These are phyloP conservation scores for Inga leiocalycina DNA, from an alignment of 306 rosid genomes.

Conservation along the genomic window DNA sequence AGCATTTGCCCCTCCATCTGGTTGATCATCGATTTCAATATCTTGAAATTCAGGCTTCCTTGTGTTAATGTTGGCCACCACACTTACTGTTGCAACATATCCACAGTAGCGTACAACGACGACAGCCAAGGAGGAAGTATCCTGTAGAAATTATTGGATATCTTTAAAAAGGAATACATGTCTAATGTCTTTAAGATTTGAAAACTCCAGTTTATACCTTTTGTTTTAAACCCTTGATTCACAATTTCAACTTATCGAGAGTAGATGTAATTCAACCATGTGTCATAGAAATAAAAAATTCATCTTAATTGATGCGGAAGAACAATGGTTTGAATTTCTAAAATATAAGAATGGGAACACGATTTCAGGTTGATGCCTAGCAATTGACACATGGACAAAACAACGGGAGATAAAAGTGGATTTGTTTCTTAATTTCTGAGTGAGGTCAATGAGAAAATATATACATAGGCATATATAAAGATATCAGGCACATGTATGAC, in stretches of 20 bases:
- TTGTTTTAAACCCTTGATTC: slow-evolving; percentile 6
- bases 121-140: slow-evolving; percentile 67
- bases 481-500: slow-evolving; percentile 27
- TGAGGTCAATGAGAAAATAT: background rate
- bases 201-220: background rate
- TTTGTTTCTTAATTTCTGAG: background rate
- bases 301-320: background rate
- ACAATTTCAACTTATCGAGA: background rate
- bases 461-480: background rate
- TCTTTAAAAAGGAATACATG: background rate
- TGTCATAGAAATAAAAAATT: background rate
- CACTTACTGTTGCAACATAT: slow-evolving; percentile 78
- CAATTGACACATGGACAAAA: background rate
- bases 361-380: background rate
- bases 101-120: slow-evolving; percentile 86
- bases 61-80: slow-evolving; percentile 58
- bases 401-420: background rate
- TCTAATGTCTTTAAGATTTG: background rate
- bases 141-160: slow-evolving; percentile 50
- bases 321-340: background rate
- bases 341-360: background rate
- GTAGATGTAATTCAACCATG: slow-evolving; percentile 7
- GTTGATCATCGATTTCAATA: slow-evolving; percentile 76
- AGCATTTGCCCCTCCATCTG: slow-evolving; percentile 92
- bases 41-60: slow-evolving; percentile 60